A percentile compares a stretch with the other conserved stretches of the same genome.
These are phyloP conservation scores for Cyberlindnera xylosilytica DNA, from an alignment of 805 yeast species.

Conservation along the genomic window DNA sequence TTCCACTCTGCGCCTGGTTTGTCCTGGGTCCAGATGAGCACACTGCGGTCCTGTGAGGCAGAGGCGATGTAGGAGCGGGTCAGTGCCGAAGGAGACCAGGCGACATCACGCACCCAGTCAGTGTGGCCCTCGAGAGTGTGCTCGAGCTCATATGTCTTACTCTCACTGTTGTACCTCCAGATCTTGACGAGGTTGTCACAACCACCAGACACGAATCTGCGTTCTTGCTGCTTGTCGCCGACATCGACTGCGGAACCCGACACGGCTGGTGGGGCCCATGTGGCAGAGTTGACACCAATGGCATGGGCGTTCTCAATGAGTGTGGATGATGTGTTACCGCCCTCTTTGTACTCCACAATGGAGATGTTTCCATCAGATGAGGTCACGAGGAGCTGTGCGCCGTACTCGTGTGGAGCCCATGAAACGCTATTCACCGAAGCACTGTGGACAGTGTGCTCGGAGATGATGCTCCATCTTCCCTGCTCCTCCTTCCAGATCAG, in stretches of 20 bases:
- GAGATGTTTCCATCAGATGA: constrained; percentile 93
- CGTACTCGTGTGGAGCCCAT: constrained; percentile 98
- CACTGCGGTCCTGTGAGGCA: constrained; percentile 95
- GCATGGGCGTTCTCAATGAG: constrained; percentile 70
- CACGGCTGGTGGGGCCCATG: constrained; percentile 78
- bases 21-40: constrained; percentile 92
- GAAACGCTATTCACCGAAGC: constrained; percentile 92
- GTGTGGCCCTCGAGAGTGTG: constrained; percentile 82
- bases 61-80: constrained; percentile 89
- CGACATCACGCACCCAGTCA: constrained; percentile 98
- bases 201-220: constrained; percentile 91
- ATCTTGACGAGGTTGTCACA: constrained; percentile 91
- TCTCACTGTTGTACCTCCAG: constrained; percentile 67
- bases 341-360: constrained; percentile 86
- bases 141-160: constrained; percentile 66
- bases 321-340: constrained; percentile 67
- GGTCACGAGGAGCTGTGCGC: constrained; percentile 85
- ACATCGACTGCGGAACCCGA: constrained; percentile 32
- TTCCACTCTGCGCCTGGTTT: constrained; percentile 69
- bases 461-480: constrained; percentile 74
- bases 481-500: constrained; percentile 93
- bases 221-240: constrained; percentile 39
- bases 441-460: constrained; percentile 83
- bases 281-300: constrained; percentile 90
- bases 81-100: constrained; percentile 93